Evolutionary conservation across 192 early-diverging fungal genomes (phyloP).

Genomic region (Rhizoclosmatium sp.): DNA sequence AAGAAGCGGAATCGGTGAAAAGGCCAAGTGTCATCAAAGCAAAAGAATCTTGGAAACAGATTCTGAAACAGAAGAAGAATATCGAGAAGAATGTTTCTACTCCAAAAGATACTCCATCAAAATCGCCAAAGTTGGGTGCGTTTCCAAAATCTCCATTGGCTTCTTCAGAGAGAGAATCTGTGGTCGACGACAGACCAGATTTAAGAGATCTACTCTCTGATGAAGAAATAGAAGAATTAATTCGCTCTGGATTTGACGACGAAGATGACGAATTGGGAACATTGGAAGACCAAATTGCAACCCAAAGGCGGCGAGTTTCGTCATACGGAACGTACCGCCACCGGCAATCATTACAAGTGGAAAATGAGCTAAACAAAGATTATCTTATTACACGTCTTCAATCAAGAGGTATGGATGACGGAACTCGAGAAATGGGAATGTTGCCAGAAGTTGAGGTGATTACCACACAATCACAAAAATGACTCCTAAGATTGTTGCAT

Average conservation of each 20-base stretch:
- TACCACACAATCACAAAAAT: too few species aligned
- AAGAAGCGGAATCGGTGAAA: too few species aligned
- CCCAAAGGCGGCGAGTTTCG: not conserved
- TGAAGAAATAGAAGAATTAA: not conserved
- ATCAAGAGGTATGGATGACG: not conserved
- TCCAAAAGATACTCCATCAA: not conserved
- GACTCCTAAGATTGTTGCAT: too few species aligned
- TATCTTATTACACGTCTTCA: not conserved
- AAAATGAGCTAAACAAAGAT: constrained; percentile 2
- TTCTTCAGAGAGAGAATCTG: not conserved
- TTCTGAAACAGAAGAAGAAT: not conserved
- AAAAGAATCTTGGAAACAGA: not conserved
- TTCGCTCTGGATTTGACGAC: not conserved
- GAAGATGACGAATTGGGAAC: not conserved
- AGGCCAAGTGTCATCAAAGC: not conserved
- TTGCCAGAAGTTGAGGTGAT: not conserved
- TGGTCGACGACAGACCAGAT: not conserved
- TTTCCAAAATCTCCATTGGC: not conserved
- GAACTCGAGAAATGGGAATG: not conserved
- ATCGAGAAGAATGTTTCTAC: not conserved
- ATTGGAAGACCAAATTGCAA: not conserved
- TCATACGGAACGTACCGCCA: not conserved
- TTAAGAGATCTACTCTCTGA: not conserved
- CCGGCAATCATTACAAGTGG: not conserved
- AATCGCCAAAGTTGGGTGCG: not conserved